These are phyloP conservation scores for Nemania abortiva DNA, from an alignment of 2,329 filamentous ascomycete genomes.

Conservation along the genomic window DNA sequence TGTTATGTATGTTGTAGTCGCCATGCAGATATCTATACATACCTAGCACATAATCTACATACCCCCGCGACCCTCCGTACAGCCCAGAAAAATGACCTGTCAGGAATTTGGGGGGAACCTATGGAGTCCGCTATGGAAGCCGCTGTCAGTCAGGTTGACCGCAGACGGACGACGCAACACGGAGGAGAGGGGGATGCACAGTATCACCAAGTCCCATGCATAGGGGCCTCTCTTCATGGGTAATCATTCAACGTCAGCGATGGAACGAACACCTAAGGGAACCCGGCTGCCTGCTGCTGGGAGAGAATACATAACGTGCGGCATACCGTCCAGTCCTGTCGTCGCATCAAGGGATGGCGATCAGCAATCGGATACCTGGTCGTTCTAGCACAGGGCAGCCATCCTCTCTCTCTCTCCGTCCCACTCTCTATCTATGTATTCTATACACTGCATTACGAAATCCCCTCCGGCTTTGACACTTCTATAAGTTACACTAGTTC, in stretches of 20 bases:
- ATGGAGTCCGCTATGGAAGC: conserved; percentile 24
- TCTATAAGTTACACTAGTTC: conserved; percentile 18
- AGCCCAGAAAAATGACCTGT: conserved; percentile 29
- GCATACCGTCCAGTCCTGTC: conserved; percentile 21
- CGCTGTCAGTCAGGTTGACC: conserved; percentile 34
- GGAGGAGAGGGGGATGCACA: conserved; percentile 16
- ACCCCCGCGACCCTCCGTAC: conserved; percentile 6
- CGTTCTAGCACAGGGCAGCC: neutral
- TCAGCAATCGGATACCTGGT: conserved; percentile 12
- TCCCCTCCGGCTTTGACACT: conserved; percentile 13
- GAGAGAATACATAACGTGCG: conserved; percentile 23
- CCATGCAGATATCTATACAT: conserved; percentile 34
- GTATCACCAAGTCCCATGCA: conserved; percentile 37
- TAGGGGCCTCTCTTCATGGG: conserved; percentile 21
- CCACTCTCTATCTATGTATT: neutral
- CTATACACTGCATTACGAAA: neutral
- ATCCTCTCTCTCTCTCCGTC: conserved; percentile 2
- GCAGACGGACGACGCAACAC: conserved; percentile 22
- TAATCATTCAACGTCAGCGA: conserved; percentile 33
- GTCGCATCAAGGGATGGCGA: conserved; percentile 22
- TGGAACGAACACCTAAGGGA: conserved; percentile 32
- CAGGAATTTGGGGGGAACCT: conserved; percentile 14
- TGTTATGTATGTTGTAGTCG: conserved; percentile 37
- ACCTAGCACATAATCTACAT: conserved; percentile 8
- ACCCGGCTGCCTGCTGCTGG: conserved; percentile 36